Percentiles rank a stretch among this genome's conserved stretches.
phyloP scores from a whole-genome alignment of 257 asterid genomes.

The Nicotiana noctiflora region DNA sequence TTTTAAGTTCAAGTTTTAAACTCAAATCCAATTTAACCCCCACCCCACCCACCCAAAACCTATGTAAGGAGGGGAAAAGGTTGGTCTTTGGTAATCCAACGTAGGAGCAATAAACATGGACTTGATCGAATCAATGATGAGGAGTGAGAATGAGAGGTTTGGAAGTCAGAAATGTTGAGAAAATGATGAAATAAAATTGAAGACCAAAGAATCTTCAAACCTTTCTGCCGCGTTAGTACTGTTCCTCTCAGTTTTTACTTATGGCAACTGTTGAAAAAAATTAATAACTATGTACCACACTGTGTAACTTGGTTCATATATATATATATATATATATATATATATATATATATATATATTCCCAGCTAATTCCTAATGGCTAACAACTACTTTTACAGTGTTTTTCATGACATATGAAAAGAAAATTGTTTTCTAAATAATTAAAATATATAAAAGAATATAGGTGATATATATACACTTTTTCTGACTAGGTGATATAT shows the following conservation, averaged over 20 bases:
- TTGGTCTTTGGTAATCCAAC: not conserved
- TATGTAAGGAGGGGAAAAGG: no score
- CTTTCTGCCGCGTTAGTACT: constrained; percentile 12
- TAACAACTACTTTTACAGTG: not conserved
- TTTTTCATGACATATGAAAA: no score
- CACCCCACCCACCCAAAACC: not conserved
- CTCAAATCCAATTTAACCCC: not conserved
- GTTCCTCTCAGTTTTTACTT: not conserved
- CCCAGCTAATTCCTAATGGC: no score
- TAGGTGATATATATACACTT: not conserved
- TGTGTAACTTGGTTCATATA: not conserved
- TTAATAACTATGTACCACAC: not conserved
- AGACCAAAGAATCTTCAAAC: constrained; percentile 17
- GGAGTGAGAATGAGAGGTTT: not conserved
- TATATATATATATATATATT: no score
- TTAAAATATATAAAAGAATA: not conserved
- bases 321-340: no score
- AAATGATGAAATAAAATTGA: not conserved
- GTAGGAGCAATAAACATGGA: not conserved
- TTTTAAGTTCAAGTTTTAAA: not conserved
- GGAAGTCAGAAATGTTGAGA: not conserved
- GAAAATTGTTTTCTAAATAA: not conserved
- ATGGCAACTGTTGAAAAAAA: not conserved
- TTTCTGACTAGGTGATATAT: not conserved
- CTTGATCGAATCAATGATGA: not conserved